Percentiles rank a stretch among this genome's conserved stretches.
Conservation (phyloP, 2,329 filamentous ascomycete genomes). For the Cercospora nicotianae region DNA sequence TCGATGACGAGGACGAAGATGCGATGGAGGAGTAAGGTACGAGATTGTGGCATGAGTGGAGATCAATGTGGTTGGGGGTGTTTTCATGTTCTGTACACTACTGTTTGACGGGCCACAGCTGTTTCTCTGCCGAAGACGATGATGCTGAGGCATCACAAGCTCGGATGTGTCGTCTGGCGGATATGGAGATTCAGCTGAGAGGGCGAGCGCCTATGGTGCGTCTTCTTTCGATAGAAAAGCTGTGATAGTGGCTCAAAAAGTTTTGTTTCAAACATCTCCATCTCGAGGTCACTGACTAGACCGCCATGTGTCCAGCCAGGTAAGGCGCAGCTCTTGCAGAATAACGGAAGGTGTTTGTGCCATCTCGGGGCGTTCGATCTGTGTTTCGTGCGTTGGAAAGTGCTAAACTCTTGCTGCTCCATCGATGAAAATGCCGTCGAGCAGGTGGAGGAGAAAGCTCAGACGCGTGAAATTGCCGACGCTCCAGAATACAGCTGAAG, state of each 20-base stretch:
- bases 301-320: not conserved
- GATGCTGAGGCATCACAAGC: conserved; percentile 1
- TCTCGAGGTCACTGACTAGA: not conserved
- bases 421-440: not conserved
- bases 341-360: not conserved
- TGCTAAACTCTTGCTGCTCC: not conserved
- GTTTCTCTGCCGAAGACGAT: not conserved
- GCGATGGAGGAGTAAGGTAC: not conserved
- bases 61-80: not conserved
- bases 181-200: not conserved
- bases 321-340: not conserved
- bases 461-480: not conserved
- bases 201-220: not conserved
- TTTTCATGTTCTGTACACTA: not conserved
- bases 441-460: not conserved
- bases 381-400: not conserved
- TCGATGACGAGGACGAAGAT: conserved; percentile 1
- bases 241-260: not conserved
- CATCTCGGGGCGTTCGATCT: not conserved
- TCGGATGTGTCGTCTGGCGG: not conserved
- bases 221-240: not conserved
- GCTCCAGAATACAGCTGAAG: not conserved
- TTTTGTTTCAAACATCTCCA: not conserved
- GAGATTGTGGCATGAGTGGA: not conserved
- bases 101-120: not conserved